Conservation (phyloP, 306 rosid species). For the Dicorynia guianensis region DNA sequence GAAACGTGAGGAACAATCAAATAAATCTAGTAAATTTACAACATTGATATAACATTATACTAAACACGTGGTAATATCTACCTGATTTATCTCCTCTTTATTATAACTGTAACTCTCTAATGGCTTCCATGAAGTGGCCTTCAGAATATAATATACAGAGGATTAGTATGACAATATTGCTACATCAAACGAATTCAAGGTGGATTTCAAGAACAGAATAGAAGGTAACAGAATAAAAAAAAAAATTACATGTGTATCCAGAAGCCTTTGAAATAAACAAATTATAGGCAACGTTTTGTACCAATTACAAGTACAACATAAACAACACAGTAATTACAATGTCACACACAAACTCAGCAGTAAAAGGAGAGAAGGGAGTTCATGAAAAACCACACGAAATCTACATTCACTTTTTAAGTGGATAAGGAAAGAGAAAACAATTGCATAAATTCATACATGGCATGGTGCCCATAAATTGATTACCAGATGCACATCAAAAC, state of each 20-base stretch:
- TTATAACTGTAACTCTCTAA: conserved; percentile 75
- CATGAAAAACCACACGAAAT: background rate
- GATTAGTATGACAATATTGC: conserved; percentile 37
- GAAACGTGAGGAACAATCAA: conserved; percentile 34
- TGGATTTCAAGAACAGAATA: conserved; percentile 20
- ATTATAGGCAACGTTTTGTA: background rate
- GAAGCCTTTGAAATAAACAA: conserved; percentile 8
- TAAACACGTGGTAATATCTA: conserved; percentile 38
- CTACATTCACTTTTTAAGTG: background rate
- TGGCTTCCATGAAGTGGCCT: conserved; percentile 73
- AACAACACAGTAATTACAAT: conserved; percentile 16
- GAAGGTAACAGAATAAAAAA: background rate
- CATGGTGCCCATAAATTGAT: conserved; percentile 39
- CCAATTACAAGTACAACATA: background rate
- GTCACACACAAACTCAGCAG: background rate
- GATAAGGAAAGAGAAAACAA: conserved; percentile 14
- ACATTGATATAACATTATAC: conserved; percentile 8
- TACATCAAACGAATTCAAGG: conserved; percentile 11
- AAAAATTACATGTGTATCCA: background rate
- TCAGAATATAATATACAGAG: conserved; percentile 41
- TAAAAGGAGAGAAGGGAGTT: conserved; percentile 20
- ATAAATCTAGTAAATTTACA: conserved; percentile 27
- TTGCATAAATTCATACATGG: conserved; percentile 29
- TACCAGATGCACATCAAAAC: conserved; percentile 91
- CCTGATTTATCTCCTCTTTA: conserved; percentile 97